Base-by-base conservation (phyloP, 116 monocot species). In the Cymodocea nodosa region DNA sequence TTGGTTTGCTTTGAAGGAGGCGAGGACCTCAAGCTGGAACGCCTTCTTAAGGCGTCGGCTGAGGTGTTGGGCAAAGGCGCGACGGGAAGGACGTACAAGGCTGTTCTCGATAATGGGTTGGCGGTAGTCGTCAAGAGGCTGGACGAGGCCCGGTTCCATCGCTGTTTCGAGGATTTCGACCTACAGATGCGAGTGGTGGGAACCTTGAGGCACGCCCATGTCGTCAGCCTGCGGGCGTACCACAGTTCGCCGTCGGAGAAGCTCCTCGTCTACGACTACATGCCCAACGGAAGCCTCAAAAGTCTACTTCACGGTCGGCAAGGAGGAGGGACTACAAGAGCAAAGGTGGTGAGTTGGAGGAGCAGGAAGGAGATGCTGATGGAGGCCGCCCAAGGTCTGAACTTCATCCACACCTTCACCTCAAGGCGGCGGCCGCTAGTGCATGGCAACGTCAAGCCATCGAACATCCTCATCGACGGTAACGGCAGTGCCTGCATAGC, bases 211-310 rank as follows among this genome's bases (percentile, higher is more conserved):
- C 79, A 83, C 50, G 9, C 37, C 17, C 36, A 74, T 55, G 50
- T 83, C 7, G 83, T 79, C 20, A 73, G 74, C 71, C 59, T 83
- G 40, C 63, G 75, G 58, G 83, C 76, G 6, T 83, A 67, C 62
- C 78, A 73, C 66, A 70, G 69, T 35, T 50, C 69, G 4, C 40
- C 54, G n/a, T 79, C 70, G n/a, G 83, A 83, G 83, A 76, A 70
- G 69, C 78, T 82, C 18, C 82, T 82, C 11, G 65, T 82, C 72
- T 75, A 82, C 35, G 82, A 82, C 62, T 82, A 55, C 78, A 71
- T 82, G 66, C 73, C 79, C 73, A 76, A 74, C 56, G 83, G 83
- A 57, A 76, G 67, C 79, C 73, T 83, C 36, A 76, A 68, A 9
- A 76, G 76, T 35, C 67, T 79, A 39, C 50, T 83, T 63, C 73